Evolutionary conservation across 108 stramenopile genomes (phyloP).

Genomic region (Pseudonitzschia pungens): DNA sequence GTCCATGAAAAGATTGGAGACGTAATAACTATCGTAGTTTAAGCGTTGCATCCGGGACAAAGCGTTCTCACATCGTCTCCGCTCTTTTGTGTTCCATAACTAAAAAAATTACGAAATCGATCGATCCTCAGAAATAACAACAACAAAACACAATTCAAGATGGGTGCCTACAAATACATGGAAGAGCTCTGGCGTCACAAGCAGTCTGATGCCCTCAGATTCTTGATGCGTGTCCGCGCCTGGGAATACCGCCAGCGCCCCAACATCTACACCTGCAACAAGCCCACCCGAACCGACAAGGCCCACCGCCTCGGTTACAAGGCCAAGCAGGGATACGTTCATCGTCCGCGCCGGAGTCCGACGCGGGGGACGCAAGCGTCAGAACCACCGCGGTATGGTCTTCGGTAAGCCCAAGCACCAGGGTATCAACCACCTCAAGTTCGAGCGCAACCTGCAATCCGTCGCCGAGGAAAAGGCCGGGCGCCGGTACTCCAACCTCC

Average conservation of each 20-base stretch:
- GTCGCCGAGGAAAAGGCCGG: slow-evolving; percentile 99
- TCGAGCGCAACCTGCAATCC: slow-evolving; percentile 95
- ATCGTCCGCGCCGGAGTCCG: slow-evolving; percentile 98
- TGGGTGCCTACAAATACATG: slow-evolving; percentile 99
- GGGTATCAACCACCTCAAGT: slow-evolving; percentile 99
- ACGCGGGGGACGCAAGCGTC: slow-evolving; percentile 99
- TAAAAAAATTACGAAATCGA: too few species aligned
- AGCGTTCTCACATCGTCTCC: background rate
- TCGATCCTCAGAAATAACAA: slow-evolving; percentile 17
- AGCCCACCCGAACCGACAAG: slow-evolving; percentile 99
- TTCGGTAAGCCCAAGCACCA: slow-evolving; percentile 99
- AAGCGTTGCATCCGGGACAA: too few species aligned
- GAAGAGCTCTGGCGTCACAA: slow-evolving; percentile 99
- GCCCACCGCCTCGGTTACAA: slow-evolving; percentile 99
- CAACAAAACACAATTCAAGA: slow-evolving; percentile 45
- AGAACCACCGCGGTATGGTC: slow-evolving; percentile 99
- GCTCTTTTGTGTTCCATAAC: background rate
- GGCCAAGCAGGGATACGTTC: slow-evolving; percentile 99
- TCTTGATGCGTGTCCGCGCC: slow-evolving; percentile 99
- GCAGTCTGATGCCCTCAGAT: slow-evolving; percentile 99
- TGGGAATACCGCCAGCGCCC: slow-evolving; percentile 99
- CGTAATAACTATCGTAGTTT: too few species aligned
- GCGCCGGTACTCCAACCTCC: slow-evolving; percentile 93
- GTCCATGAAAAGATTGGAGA: too few species aligned
- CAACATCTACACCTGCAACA: slow-evolving; percentile 88